Evolutionary conservation across 495 filamentous ascomycete species (phyloP).

Genomic region (Hypoxylon trugodes): DNA sequence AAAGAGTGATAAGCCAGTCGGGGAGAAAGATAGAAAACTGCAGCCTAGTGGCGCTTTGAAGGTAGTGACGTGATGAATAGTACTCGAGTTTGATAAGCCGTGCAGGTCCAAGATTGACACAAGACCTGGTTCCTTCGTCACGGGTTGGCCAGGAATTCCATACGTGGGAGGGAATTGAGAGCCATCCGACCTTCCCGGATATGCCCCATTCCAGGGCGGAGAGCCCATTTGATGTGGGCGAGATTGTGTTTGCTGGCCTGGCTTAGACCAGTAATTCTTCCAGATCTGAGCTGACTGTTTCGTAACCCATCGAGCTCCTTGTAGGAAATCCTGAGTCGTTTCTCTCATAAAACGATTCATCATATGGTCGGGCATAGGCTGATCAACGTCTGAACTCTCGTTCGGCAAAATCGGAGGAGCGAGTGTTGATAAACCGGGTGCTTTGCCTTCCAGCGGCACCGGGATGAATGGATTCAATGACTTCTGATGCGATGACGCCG

Average conservation of each 20-base stretch:
- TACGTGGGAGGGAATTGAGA: constrained; percentile 82
- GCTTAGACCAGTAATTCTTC: constrained; percentile 87
- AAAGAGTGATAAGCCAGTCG: constrained; percentile 81
- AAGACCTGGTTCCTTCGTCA: constrained; percentile 73
- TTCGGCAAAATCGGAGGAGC: constrained; percentile 79
- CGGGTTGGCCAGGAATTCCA: constrained; percentile 56
- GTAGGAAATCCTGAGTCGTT: constrained; percentile 89
- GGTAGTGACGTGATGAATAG: constrained; percentile 72
- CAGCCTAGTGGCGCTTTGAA: constrained; percentile 85
- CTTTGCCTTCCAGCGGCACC: constrained; percentile 59
- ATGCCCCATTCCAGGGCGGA: constrained; percentile 51
- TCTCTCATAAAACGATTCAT: constrained; percentile 87
- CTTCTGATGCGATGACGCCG: constrained; percentile 71
- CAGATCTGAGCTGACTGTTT: constrained; percentile 86
- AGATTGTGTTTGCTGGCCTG: constrained; percentile 46
- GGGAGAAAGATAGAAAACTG: constrained; percentile 90
- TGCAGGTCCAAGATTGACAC: constrained; percentile 88
- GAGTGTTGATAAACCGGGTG: constrained; percentile 72
- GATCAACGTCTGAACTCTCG: constrained; percentile 76
- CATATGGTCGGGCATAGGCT: constrained; percentile 79
- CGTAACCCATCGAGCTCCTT: constrained; percentile 84
- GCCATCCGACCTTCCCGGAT: constrained; percentile 46
- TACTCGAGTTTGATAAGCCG: constrained; percentile 57
- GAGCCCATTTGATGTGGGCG: constrained; percentile 53
- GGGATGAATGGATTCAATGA: constrained; percentile 69